Base-by-base conservation (phyloP, 345 rosid genomes). In the Arabidopsis thaliana region DNA sequence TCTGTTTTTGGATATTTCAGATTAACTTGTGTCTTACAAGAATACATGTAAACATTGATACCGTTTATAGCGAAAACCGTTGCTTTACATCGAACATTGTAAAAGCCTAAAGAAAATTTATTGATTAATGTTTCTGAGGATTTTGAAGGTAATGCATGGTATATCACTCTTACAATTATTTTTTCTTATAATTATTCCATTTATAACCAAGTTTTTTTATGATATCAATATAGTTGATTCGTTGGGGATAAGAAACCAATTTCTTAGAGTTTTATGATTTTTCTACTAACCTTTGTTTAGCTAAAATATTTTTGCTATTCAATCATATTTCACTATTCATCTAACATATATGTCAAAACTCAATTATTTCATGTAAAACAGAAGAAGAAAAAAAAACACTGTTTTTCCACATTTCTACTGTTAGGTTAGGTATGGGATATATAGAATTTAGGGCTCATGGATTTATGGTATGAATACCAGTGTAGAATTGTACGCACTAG, bases 41-140 rank as follows among this genome's bases (percentile, higher is more conserved):
- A 20, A 73, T 24, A 51, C 23, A 59, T 74, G 66, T 28, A 73
- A 38, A 52, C 37, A 52, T 41, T 4, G 4, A 66, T 66, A 65
- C 59, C 5, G 8, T 33, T 45, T 48, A 12, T 14, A 34, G 58
- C 20, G 7, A 12, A 61, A 24, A 40, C 44, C 4, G 28, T 33
- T 60, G 33, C 14, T 16, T 16, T 5, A 63, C 37, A 9, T 64
- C 0, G 4, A 37, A 36, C 37, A 5, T 71, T 59, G 74, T 59
- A 23, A 57, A 33, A 57, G 61, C 40, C 23, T 57, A 33, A 14
- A 55, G 42, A 32, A 34, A 16, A 48, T 24, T 37, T 34, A 46
- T 71, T 59, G 61, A 16, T 16, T 16, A 16, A 16, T 16, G 20
- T 16, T 16, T 16, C 20, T 16, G 20, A 16, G 20, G 20, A 16